phyloP scores from a whole-genome alignment of 139 green algal species.

The Coelastrella sp. region DNA sequence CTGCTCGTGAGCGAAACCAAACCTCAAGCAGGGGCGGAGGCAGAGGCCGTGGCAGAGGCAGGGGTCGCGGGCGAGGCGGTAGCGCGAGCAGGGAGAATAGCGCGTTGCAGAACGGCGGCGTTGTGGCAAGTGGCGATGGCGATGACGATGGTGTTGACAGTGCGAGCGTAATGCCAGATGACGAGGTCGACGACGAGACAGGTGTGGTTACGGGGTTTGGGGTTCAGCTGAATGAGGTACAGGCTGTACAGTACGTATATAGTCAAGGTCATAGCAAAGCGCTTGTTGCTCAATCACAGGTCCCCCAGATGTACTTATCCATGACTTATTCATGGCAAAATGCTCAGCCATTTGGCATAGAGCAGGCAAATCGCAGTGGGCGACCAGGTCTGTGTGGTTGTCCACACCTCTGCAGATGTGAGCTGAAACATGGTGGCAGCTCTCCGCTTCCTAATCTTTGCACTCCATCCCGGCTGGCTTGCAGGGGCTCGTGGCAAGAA shows the following conservation, averaged over 20 bases:
- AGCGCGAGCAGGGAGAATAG: neutral
- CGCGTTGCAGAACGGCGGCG: neutral
- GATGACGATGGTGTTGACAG: neutral
- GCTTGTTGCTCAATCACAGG: too few relatives aligned
- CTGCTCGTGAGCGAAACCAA: neutral
- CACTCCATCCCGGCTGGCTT: neutral
- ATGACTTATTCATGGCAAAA: too few relatives aligned
- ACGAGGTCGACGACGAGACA: neutral
- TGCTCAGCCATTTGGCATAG: too few relatives aligned
- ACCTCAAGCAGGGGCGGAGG: neutral
- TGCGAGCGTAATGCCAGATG: neutral
- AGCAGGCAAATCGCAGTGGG: too few relatives aligned
- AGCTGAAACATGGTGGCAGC: too few relatives aligned
- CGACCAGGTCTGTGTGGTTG: too few relatives aligned
- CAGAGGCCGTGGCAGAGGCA: conserved; percentile 2
- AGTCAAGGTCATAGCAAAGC: too few relatives aligned
- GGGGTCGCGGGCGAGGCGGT: conserved; percentile 3
- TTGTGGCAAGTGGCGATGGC: neutral
- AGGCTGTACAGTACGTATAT: too few relatives aligned
- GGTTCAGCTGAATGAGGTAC: too few relatives aligned
- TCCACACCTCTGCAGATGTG: too few relatives aligned
- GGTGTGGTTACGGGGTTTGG: neutral
- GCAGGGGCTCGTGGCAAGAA: conserved; percentile 7
- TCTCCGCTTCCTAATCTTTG: too few relatives aligned
- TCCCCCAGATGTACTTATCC: too few relatives aligned